Evolutionary conservation across 306 rosid genomes (phyloP).

Genomic region (Morella rubra): DNA sequence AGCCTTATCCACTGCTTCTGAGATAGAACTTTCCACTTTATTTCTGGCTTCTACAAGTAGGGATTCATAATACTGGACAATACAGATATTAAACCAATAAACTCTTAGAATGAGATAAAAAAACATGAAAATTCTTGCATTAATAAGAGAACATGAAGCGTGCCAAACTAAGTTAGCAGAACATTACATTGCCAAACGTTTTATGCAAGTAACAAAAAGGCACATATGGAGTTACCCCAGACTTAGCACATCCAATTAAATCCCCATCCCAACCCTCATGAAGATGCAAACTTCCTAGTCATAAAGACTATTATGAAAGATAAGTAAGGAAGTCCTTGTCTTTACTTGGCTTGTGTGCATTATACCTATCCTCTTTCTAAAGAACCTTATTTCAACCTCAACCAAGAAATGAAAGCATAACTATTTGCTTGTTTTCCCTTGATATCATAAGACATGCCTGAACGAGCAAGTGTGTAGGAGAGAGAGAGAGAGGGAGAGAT

Average conservation of each 20-base stretch:
- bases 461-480: too few relatives aligned
- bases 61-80: conserved; percentile 66
- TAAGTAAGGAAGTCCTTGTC: too few relatives aligned
- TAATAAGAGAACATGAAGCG: neutral
- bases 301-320: too few relatives aligned
- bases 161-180: neutral
- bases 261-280: neutral
- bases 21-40: conserved; percentile 53
- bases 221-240: neutral
- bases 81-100: conserved; percentile 20
- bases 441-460: too few relatives aligned
- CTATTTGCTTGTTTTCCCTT: too few relatives aligned
- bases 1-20: conserved; percentile 80
- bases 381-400: too few relatives aligned
- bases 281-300: neutral
- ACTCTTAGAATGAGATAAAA: neutral
- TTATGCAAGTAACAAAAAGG: neutral
- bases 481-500: too few relatives aligned
- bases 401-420: too few relatives aligned
- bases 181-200: neutral
- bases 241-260: neutral
- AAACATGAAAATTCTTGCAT: neutral
- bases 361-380: too few relatives aligned
- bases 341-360: too few relatives aligned
- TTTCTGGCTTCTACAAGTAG: conserved; percentile 68